Conservation (phyloP, 2,329 filamentous ascomycete genomes). For the Epichloe sp. region DNA sequence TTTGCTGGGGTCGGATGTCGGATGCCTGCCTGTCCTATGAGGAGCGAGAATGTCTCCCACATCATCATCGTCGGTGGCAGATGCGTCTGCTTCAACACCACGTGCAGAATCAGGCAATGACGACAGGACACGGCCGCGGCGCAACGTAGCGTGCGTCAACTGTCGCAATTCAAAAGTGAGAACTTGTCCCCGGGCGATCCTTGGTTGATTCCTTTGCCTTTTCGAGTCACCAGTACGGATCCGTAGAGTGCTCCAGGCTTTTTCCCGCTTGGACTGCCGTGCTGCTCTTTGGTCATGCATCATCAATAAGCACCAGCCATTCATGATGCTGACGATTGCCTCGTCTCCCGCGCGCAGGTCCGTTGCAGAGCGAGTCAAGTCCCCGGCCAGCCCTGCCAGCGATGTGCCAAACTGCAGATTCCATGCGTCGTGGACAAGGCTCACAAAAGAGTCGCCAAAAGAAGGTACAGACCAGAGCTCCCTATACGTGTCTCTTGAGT, state of each 20-base stretch:
- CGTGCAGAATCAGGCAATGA: slow-evolving; percentile 5
- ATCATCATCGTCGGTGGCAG: slow-evolving; percentile 15
- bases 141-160: slow-evolving; percentile 26
- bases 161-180: slow-evolving; percentile 28
- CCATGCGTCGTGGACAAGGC: slow-evolving; percentile 33
- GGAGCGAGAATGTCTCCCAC: slow-evolving; percentile 18
- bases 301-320: too few species aligned
- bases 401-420: slow-evolving; percentile 30
- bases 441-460: slow-evolving; percentile 32
- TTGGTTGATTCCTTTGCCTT: not conserved
- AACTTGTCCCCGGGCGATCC: not conserved
- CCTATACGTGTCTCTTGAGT: not conserved
- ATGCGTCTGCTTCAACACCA: slow-evolving; percentile 12
- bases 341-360: slow-evolving; percentile 18
- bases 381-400: slow-evolving; percentile 28
- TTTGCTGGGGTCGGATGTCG: not conserved
- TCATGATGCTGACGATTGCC: not conserved
- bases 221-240: too few species aligned
- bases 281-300: too few species aligned
- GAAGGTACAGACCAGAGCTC: slow-evolving; percentile 21
- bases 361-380: slow-evolving; percentile 28
- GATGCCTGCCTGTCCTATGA: slow-evolving; percentile 5
- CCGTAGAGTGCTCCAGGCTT: too few species aligned
- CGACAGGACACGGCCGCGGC: slow-evolving; percentile 21
- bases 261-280: not conserved